phyloP scores from a whole-genome alignment of 768 basidiomycete species.

The Dentipellis fragilis region DNA sequence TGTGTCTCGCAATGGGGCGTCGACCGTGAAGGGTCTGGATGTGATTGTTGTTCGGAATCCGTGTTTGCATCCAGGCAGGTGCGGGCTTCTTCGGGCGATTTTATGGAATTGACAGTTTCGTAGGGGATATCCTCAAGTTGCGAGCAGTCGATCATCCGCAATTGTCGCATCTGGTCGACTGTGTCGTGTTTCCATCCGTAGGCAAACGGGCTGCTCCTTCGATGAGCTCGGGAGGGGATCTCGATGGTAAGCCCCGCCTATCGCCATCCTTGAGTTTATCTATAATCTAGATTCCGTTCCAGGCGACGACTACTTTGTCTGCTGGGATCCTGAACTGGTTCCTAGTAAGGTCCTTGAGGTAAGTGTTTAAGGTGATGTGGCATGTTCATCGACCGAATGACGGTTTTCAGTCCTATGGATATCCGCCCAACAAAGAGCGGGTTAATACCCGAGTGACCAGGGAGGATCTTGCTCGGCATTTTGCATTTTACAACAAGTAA shows the following conservation, averaged over 20 bases:
- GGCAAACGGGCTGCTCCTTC: constrained; percentile 55
- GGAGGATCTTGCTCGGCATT: constrained; percentile 52
- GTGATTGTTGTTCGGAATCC: constrained; percentile 61
- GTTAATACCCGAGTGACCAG: constrained; percentile 36
- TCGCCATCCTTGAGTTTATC: not conserved
- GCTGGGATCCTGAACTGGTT: constrained; percentile 58
- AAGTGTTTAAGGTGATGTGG: constrained; percentile 4
- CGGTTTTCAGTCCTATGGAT: constrained; percentile 47
- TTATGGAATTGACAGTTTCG: not conserved
- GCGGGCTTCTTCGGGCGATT: not conserved
- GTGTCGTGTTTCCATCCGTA: constrained; percentile 55
- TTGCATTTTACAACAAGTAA: constrained; percentile 55
- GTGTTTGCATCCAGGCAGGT: constrained; percentile 53
- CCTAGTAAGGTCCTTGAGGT: constrained; percentile 47
- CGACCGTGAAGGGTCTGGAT: constrained; percentile 49
- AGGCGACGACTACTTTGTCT: constrained; percentile 62
- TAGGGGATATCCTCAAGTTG: constrained; percentile 57
- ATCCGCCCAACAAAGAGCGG: constrained; percentile 52
- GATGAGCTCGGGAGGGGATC: constrained; percentile 62
- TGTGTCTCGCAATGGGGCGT: constrained; percentile 36
- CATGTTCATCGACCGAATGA: too few species aligned
- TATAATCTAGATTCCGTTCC: not conserved
- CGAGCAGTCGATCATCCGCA: constrained; percentile 42
- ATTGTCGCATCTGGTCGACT: constrained; percentile 51
- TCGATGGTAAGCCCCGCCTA: constrained; percentile 32